These are phyloP conservation scores for Suhomyces sp. DNA, from an alignment of 805 yeast species.

Conservation along the genomic window DNA sequence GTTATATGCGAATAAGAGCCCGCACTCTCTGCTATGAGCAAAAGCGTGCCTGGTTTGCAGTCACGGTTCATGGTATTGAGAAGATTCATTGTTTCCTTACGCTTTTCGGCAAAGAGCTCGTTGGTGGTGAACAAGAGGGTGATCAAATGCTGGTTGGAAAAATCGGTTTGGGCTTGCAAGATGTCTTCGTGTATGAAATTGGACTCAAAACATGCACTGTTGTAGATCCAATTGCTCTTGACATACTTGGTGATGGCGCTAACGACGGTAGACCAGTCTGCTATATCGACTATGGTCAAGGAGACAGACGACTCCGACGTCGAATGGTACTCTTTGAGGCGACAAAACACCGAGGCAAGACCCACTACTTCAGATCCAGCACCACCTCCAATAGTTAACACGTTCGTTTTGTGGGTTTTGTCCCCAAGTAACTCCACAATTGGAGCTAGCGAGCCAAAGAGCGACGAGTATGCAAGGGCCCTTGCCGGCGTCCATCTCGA, in stretches of 20 bases:
- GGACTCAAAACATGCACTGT: conserved; percentile 25
- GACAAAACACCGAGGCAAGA: conserved; percentile 54
- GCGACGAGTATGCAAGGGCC: conserved; percentile 67
- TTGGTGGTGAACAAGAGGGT: conserved; percentile 84
- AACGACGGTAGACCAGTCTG: conserved; percentile 67
- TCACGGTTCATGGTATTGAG: conserved; percentile 48
- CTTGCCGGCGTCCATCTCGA: conserved; percentile 86
- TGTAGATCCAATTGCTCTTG: conserved; percentile 52
- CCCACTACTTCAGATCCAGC: conserved; percentile 81
- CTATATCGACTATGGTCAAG: conserved; percentile 67
- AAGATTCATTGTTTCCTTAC: conserved; percentile 55
- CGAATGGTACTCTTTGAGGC: conserved; percentile 34
- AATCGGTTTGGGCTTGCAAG: conserved; percentile 10
- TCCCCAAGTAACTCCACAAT: conserved; percentile 36
- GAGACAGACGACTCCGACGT: conserved; percentile 33
- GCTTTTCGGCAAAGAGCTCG: conserved; percentile 73
- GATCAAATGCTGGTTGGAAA: conserved; percentile 38
- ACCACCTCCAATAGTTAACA: conserved; percentile 81
- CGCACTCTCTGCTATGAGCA: conserved; percentile 81
- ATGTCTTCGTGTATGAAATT: conserved; percentile 31
- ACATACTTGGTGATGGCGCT: conserved; percentile 43
- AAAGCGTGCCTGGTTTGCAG: conserved; percentile 55
- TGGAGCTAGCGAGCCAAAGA: conserved; percentile 52
- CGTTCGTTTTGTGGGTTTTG: conserved; percentile 29
- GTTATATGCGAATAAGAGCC: conserved; percentile 83